Evolutionary conservation across 129 eudicot species (phyloP), one percentile per base, ranked within the genome.

Genomic region (Flaveria linearis): DNA sequence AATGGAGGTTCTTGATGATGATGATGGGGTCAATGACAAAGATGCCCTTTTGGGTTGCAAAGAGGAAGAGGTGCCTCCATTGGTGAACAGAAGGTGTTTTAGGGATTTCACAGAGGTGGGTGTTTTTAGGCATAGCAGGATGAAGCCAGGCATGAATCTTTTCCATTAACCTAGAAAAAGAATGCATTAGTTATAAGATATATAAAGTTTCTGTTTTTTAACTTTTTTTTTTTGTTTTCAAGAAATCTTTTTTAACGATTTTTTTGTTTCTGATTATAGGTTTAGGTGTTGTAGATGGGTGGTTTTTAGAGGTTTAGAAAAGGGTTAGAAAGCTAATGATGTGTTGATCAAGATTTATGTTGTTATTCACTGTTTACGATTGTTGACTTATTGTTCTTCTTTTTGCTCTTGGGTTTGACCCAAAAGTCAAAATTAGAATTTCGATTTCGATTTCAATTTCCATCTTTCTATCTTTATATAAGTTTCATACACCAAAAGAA

Each of bases 61-160:
- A 13, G 55, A 66, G 7, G 22, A 14, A 20, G 57, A 20, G 20
- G 46, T 23, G 12, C 33, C 46, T 64, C 12, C 51, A 63, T 49
- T 75, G 71, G 18, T 56, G 9, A 57, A 43, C 39, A 30, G 18
- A 78, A 7, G 76, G 41, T 61, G 71, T 30, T 70, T 58, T 28
- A 0, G 60, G 72, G 55, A 50, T 67, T 76, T 65, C 62, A 64
- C 36, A 2, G 56, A 26, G 25, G 51, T 60, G 43, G 65, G 51
- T 9, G 76, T 51, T 78, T 75, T 68, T 78, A 57, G 83, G 83
- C 79, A 80, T 80, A 80, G 73, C 75, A 80, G 79, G 83, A 65
- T 73, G 83, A 51, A 73, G 83, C 79, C 83, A 80, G 83, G 75
- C 83, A 80, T 80, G 83, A 73, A 73, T 80, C 76, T 58, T 78